Conservation (phyloP, 139 green algal species). For the Tetratostichococcus sp. region DNA sequence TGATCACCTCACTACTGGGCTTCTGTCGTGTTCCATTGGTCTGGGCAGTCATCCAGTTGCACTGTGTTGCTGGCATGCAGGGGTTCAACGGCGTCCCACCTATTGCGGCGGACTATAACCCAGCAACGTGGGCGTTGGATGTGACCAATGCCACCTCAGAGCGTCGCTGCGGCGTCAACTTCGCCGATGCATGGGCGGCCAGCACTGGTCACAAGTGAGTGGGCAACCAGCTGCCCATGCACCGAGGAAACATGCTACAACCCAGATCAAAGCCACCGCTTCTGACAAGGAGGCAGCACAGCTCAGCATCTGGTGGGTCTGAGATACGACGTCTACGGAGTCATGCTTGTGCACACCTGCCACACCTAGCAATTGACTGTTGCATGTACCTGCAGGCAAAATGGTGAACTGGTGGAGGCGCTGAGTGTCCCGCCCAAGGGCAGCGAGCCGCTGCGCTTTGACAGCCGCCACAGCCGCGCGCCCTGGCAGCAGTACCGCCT, state of each 20-base stretch:
- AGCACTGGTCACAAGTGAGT: slow-evolving; percentile 19
- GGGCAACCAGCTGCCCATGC: no score
- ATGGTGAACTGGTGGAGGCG: not conserved
- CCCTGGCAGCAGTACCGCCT: not conserved
- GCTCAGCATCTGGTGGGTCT: no score
- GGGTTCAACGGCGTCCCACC: slow-evolving; percentile 8
- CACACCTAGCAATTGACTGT: no score
- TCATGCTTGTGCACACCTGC: no score
- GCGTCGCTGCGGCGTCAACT: slow-evolving; percentile 21
- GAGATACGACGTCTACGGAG: no score
- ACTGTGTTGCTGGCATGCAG: no score
- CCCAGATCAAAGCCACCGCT: no score
- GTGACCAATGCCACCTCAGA: slow-evolving; percentile 14
- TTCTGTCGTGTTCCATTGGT: no score
- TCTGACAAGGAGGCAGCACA: no score
- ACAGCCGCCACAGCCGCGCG: not conserved
- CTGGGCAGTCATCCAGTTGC: no score
- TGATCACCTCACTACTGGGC: no score
- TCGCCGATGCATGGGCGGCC: slow-evolving; percentile 22
- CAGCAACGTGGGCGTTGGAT: slow-evolving; percentile 43
- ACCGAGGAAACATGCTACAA: no score
- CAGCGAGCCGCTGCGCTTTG: slow-evolving; percentile 6
- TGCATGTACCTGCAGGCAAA: not conserved
- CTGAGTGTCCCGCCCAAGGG: not conserved
- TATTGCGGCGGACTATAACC: not conserved